phyloP scores from a whole-genome alignment of 495 filamentous ascomycete species.

The Trichoderma orchidacearum region DNA sequence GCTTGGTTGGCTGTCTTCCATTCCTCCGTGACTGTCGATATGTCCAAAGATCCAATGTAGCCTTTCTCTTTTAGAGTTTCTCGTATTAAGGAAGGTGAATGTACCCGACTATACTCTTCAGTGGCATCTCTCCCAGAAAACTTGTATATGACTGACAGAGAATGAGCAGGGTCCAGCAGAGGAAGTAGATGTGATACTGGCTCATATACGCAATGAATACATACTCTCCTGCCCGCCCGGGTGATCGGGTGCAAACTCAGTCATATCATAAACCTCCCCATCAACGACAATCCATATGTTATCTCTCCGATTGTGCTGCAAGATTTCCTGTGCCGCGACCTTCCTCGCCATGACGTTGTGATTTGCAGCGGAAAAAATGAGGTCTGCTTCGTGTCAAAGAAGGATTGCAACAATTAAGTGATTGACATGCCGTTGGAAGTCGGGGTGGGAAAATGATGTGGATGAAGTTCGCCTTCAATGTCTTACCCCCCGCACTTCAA shows the following conservation, averaged over 20 bases:
- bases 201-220: background rate
- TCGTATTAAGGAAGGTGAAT: constrained; percentile 41
- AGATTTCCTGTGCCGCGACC: constrained; percentile 21
- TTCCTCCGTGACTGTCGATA: background rate
- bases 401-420: no score
- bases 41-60: constrained; percentile 40
- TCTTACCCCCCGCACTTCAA: no score
- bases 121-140: constrained; percentile 58
- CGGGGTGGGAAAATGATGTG: no score
- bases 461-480: no score
- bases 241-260: constrained; percentile 43
- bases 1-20: background rate
- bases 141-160: constrained; percentile 33
- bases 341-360: background rate
- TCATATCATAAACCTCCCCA: constrained; percentile 57
- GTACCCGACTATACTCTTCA: constrained; percentile 46
- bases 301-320: constrained; percentile 40
- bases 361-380: background rate
- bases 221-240: constrained; percentile 37
- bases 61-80: constrained; percentile 35
- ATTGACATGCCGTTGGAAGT: no score
- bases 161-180: background rate
- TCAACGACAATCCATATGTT: constrained; percentile 65
- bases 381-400: no score
- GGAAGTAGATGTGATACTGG: background rate